Percentiles rank a stretch among this genome's conserved stretches.
phyloP scores from a whole-genome alignment of 2,329 filamentous ascomycete genomes.

The Ceratocystis alfenasii region DNA sequence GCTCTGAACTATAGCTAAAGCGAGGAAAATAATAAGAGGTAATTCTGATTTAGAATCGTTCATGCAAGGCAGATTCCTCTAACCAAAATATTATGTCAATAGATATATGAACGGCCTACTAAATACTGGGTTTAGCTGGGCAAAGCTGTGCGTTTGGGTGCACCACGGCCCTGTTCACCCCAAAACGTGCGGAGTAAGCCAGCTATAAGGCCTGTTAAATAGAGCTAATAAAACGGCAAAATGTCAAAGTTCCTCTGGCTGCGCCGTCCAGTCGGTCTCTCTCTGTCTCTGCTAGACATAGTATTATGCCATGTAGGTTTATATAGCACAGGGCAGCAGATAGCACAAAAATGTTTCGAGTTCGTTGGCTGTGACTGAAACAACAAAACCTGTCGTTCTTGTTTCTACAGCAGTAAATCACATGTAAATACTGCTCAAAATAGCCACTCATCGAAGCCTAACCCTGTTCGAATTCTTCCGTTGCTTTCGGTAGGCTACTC shows the following conservation, averaged over 20 bases:
- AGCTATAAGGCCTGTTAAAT: background rate
- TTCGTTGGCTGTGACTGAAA: background rate
- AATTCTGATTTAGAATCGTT: background rate
- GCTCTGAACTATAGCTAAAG: background rate
- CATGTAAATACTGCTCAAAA: background rate
- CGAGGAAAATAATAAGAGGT: background rate
- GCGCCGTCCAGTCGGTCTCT: background rate
- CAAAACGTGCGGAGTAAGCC: background rate
- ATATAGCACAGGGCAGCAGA: background rate
- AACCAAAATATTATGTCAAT: background rate
- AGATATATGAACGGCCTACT: background rate
- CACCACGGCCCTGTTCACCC: background rate
- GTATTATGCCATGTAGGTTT: background rate
- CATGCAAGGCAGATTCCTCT: background rate
- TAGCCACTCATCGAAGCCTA: background rate
- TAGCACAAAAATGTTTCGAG: background rate
- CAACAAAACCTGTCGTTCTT: background rate
- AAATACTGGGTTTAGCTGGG: background rate
- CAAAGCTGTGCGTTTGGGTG: background rate
- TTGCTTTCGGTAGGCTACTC: background rate
- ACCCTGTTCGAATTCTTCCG: background rate
- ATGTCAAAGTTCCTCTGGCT: background rate
- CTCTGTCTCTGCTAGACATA: background rate
- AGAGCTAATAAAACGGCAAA: background rate
- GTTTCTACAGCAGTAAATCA: background rate